Evolutionary conservation across 345 rosid species (phyloP).

Genomic region (Salix arbutifolia): DNA sequence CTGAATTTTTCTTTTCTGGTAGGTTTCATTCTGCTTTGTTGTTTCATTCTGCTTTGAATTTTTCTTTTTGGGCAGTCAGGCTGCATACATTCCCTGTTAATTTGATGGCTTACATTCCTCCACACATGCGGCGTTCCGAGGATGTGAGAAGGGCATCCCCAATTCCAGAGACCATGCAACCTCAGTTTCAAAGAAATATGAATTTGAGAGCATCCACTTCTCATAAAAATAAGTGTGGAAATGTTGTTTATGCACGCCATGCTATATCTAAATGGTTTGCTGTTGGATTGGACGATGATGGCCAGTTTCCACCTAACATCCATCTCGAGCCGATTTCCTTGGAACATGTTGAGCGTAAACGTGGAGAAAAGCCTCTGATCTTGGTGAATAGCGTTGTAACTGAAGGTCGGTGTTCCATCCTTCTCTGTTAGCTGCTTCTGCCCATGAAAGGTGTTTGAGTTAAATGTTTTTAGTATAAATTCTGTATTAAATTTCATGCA

Average conservation of each 20-base stretch:
- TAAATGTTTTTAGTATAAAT: too few relatives aligned
- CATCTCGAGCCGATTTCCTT: slow-evolving; percentile 34
- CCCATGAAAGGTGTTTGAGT: neutral
- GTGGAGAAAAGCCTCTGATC: slow-evolving; percentile 31
- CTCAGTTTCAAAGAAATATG: slow-evolving; percentile 29
- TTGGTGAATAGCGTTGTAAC: slow-evolving; percentile 28
- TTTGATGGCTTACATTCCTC: too few relatives aligned
- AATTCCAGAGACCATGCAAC: slow-evolving; percentile 28
- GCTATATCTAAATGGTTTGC: slow-evolving; percentile 44
- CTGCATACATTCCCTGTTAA: too few relatives aligned
- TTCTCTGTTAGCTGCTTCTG: neutral
- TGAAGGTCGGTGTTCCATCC: slow-evolving; percentile 25
- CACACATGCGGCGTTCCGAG: slow-evolving; percentile 46
- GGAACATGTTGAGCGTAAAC: slow-evolving; percentile 22
- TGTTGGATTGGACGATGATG: slow-evolving; percentile 40
- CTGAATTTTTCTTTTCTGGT: neutral
- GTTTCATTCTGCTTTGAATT: neutral
- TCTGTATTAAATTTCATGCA: neutral
- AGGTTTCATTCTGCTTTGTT: neutral
- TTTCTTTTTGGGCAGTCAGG: neutral
- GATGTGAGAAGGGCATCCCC: slow-evolving; percentile 27
- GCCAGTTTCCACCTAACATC: slow-evolving; percentile 29
- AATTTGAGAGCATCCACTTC: slow-evolving; percentile 15
- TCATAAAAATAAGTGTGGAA: slow-evolving; percentile 17
- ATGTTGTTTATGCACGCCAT: slow-evolving; percentile 29